phyloP scores from a whole-genome alignment of 129 eudicot species.

The Gnaphalium uliginosum region DNA sequence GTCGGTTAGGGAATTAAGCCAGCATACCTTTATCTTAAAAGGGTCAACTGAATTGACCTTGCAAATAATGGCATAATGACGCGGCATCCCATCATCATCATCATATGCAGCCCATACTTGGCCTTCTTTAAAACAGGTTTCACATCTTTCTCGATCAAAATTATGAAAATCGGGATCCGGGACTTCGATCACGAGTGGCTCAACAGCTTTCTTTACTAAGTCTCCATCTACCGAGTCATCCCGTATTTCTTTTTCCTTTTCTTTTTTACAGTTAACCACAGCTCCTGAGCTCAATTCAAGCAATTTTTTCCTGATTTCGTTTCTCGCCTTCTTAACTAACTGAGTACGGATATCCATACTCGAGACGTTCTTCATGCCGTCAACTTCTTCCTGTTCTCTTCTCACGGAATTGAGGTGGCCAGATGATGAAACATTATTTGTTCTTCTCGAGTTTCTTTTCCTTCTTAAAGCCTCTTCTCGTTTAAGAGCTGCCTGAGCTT shows the following conservation, averaged over 20 bases:
- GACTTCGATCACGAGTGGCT: conserved; percentile 47
- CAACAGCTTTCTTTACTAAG: conserved; percentile 9
- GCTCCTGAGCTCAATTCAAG: conserved; percentile 41
- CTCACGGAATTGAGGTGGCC: conserved; percentile 18
- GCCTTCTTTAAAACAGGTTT: conserved; percentile 53
- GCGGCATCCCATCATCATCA: conserved; percentile 89
- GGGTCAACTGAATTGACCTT: conserved; percentile 58
- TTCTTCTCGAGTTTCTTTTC: conserved; percentile 44
- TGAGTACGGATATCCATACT: conserved; percentile 35
- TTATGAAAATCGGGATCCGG: conserved; percentile 63
- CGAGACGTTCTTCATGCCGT: conserved; percentile 18
- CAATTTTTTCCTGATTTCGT: conserved; percentile 44
- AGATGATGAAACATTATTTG: conserved; percentile 33
- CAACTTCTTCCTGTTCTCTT: conserved; percentile 9
- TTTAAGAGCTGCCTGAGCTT: conserved; percentile 71
- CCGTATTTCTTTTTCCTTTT: conserved; percentile 20
- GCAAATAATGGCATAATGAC: conserved; percentile 69
- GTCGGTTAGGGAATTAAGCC: conserved; percentile 58
- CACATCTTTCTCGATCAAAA: conserved; percentile 59
- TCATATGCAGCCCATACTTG: conserved; percentile 89
- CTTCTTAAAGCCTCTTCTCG: conserved; percentile 60
- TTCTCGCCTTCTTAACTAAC: conserved; percentile 59
- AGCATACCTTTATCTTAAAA: conserved; percentile 60
- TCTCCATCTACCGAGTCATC: conserved; percentile 7
- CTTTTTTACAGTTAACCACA: conserved; percentile 22